A percentile compares a stretch with the other conserved stretches of the same genome.
These are phyloP conservation scores for Neurospora sp. DNA, from an alignment of 495 filamentous ascomycete species.

Conservation along the genomic window DNA sequence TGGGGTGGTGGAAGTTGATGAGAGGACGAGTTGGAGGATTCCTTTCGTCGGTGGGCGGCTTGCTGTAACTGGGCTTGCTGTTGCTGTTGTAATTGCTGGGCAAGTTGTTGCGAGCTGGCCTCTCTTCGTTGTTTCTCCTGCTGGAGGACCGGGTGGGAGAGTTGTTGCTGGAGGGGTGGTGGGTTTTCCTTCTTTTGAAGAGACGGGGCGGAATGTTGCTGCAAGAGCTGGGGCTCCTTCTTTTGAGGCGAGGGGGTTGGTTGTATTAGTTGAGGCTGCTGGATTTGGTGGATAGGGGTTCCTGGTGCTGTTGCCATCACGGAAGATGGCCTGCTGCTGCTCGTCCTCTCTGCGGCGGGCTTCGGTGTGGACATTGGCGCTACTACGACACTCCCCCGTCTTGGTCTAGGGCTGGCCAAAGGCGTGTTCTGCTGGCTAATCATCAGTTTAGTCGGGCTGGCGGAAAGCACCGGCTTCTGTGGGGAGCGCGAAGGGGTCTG, in stretches of 20 bases:
- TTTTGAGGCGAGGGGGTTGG: background rate
- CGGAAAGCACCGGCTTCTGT: slow-evolving; percentile 2
- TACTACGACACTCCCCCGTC: slow-evolving; percentile 48
- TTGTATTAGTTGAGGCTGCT: background rate
- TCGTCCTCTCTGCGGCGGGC: background rate
- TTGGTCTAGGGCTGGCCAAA: slow-evolving; percentile 62
- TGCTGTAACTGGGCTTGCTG: background rate
- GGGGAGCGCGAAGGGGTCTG: background rate
- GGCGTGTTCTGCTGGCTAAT: slow-evolving; percentile 79
- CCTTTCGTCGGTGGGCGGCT: background rate
- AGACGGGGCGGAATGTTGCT: background rate
- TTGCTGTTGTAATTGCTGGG: background rate
- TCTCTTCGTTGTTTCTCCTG: background rate
- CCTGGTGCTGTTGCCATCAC: background rate
- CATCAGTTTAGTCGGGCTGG: slow-evolving; percentile 50
- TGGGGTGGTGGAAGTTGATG: slow-evolving; percentile 3
- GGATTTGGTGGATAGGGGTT: background rate
- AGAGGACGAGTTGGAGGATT: background rate
- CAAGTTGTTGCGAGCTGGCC: background rate
- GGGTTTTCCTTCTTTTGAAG: background rate
- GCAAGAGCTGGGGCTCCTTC: background rate
- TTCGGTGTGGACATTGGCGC: background rate
- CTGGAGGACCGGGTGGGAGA: background rate
- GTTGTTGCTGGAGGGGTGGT: background rate
- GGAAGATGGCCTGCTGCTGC: background rate